Evolutionary conservation across 116 monocot species (phyloP).

Genomic region (Iris pallida): DNA sequence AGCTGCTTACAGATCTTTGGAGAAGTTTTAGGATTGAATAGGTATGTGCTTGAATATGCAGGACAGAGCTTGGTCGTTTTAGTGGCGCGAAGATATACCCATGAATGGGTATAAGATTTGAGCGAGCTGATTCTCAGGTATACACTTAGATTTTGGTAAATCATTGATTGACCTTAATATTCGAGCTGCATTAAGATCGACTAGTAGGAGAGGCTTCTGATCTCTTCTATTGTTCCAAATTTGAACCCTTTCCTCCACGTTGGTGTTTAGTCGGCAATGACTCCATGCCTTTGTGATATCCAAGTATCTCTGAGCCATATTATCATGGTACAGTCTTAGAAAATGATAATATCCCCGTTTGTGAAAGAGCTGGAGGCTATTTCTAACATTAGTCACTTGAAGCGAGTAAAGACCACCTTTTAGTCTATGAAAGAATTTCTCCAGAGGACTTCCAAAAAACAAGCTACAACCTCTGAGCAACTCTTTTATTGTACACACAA

Average conservation of each 20-base stretch:
- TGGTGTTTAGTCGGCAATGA: constrained; percentile 23
- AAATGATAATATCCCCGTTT: constrained; percentile 47
- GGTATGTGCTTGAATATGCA: constrained; percentile 11
- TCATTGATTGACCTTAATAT: background rate
- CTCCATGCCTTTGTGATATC: constrained; percentile 60
- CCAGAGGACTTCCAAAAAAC: constrained; percentile 81
- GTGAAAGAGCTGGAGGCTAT: constrained; percentile 46
- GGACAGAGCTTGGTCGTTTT: constrained; percentile 51
- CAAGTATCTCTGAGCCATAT: constrained; percentile 37
- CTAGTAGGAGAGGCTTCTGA: constrained; percentile 46
- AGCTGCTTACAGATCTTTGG: too few relatives aligned
- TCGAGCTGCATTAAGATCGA: constrained; percentile 76
- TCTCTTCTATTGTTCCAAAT: constrained; percentile 43
- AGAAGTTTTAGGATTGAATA: too few relatives aligned
- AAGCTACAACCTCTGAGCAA: constrained; percentile 55
- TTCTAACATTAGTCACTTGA: constrained; percentile 41
- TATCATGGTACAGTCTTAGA: constrained; percentile 72
- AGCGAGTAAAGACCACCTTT: constrained; percentile 71
- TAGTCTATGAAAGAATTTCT: constrained; percentile 45
- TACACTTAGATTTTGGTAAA: background rate
- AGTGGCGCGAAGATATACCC: constrained; percentile 57
- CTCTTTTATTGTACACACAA: constrained; percentile 59
- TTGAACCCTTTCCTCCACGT: constrained; percentile 46
- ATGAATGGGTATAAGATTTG: constrained; percentile 46
- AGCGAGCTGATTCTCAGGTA: constrained; percentile 44